Percentiles rank a stretch among this genome's conserved stretches.
These are phyloP conservation scores for Annulohypoxylon bovei DNA, from an alignment of 495 filamentous ascomycete genomes.

Conservation along the genomic window DNA sequence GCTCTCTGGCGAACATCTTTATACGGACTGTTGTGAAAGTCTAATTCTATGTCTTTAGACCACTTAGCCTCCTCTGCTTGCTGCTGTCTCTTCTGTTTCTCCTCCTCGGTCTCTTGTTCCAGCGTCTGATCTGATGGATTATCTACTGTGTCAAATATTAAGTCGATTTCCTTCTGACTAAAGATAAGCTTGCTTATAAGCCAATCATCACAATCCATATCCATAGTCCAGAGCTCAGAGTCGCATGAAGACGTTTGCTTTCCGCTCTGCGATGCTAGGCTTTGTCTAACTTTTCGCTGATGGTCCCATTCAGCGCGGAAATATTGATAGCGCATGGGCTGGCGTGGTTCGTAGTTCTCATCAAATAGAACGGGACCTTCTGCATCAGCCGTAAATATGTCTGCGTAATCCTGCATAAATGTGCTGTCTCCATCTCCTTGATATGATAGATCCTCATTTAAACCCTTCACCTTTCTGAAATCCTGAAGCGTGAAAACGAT, in stretches of 20 bases:
- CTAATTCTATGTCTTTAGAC: slow-evolving; percentile 29
- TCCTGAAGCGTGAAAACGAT: slow-evolving; percentile 62
- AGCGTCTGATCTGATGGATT: background rate
- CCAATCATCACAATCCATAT: slow-evolving; percentile 51
- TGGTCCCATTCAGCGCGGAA: slow-evolving; percentile 47
- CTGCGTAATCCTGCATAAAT: background rate
- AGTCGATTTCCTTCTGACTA: slow-evolving; percentile 55
- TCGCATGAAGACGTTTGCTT: background rate
- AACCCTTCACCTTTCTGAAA: slow-evolving; percentile 26
- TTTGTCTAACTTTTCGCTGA: slow-evolving; percentile 16
- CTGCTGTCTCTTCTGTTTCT: slow-evolving; percentile 19
- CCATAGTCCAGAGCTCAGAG: slow-evolving; percentile 27
- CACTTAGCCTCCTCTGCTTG: slow-evolving; percentile 26
- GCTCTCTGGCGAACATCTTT: slow-evolving; percentile 33
- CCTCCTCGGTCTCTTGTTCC: slow-evolving; percentile 21
- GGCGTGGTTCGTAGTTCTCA: slow-evolving; percentile 40
- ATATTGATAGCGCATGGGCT: slow-evolving; percentile 51
- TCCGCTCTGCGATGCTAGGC: slow-evolving; percentile 1
- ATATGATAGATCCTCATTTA: background rate
- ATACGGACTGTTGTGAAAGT: slow-evolving; percentile 28
- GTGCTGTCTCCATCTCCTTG: background rate
- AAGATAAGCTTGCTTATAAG: slow-evolving; percentile 62
- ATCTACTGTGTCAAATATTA: slow-evolving; percentile 21
- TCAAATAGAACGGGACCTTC: slow-evolving; percentile 25
- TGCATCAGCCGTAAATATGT: slow-evolving; percentile 27